phyloP scores from a whole-genome alignment of 2,329 filamentous ascomycete genomes.

The Claviceps sp. region DNA sequence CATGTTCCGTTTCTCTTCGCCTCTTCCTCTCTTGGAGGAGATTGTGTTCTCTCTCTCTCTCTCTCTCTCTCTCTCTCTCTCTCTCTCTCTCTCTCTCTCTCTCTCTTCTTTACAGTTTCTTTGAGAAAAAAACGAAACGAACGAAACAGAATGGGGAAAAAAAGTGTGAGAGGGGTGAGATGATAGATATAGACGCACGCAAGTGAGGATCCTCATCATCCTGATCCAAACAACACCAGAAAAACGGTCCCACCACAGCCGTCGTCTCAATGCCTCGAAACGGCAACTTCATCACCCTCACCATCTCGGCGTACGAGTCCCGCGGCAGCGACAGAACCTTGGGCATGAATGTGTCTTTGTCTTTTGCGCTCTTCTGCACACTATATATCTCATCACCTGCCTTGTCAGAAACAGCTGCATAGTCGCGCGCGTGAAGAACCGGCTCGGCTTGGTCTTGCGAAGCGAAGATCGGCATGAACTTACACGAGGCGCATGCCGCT shows the following conservation, averaged over 20 bases:
- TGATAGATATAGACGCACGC: constrained; percentile 28
- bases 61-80: too few relatives aligned
- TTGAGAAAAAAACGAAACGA: too few relatives aligned
- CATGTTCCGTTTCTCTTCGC: too few relatives aligned
- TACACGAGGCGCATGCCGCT: constrained; percentile 43
- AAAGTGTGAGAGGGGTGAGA: background rate
- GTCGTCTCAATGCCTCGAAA: constrained; percentile 44
- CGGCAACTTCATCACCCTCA: constrained; percentile 38
- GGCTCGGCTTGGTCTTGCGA: too few relatives aligned
- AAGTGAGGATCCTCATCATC: constrained; percentile 43
- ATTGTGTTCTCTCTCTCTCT: too few relatives aligned
- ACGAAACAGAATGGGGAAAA: background rate
- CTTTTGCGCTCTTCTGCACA: constrained; percentile 40
- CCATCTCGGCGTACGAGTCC: constrained; percentile 41
- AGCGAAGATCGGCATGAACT: constrained; percentile 13
- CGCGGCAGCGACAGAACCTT: constrained; percentile 38
- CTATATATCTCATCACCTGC: constrained; percentile 17
- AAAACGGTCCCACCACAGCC: constrained; percentile 48
- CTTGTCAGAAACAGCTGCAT: background rate
- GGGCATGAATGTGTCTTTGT: constrained; percentile 45
- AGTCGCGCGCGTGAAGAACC: too few relatives aligned
- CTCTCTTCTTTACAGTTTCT: too few relatives aligned
- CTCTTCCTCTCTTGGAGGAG: too few relatives aligned
- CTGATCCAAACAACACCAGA: constrained; percentile 45
- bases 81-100: too few relatives aligned